A percentile compares a stretch with the other conserved stretches of the same genome.
Evolutionary conservation across 176 grass and related monocot species (phyloP).

Genomic region (Ananas comosus): DNA sequence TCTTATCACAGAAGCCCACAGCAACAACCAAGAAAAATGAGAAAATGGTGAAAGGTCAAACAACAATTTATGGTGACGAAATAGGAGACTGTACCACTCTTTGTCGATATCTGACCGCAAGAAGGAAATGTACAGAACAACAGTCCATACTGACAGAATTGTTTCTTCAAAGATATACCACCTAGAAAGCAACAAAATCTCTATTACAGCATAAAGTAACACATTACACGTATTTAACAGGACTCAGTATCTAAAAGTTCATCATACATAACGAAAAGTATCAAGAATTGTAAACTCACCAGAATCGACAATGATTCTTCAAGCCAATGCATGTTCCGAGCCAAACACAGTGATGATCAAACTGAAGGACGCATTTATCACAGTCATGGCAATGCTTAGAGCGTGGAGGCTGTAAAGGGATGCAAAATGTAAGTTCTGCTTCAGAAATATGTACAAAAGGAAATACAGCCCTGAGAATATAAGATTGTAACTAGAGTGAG

Average conservation of each 20-base stretch:
- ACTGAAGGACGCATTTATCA: conserved; percentile 97
- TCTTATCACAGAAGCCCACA: too few relatives aligned
- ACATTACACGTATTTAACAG: not conserved
- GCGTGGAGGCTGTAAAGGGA: conserved; percentile 73
- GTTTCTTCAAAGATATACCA: conserved; percentile 90
- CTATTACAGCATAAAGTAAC: not conserved
- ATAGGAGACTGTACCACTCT: conserved; percentile 40
- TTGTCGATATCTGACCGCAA: conserved; percentile 43
- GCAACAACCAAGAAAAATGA: too few relatives aligned
- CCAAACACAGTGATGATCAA: conserved; percentile 99
- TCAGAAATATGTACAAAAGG: not conserved
- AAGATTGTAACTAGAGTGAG: not conserved
- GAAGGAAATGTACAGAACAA: conserved; percentile 53
- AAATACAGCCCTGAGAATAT: not conserved
- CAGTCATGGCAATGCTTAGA: conserved; percentile 91
- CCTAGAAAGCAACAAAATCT: conserved; percentile 30
- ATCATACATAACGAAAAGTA: too few relatives aligned
- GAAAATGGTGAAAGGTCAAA: not conserved
- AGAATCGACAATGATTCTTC: conserved; percentile 91
- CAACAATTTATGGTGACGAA: conserved; percentile 5
- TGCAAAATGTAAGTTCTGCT: not conserved
- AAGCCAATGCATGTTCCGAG: conserved; percentile 92
- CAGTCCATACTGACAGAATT: conserved; percentile 62
- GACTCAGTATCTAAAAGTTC: not conserved
- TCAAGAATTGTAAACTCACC: conserved; percentile 38